Percentiles rank a stretch among this genome's conserved stretches.
Conservation (phyloP, 2,329 filamentous ascomycete species). For the Mollisiaceae sp. region DNA sequence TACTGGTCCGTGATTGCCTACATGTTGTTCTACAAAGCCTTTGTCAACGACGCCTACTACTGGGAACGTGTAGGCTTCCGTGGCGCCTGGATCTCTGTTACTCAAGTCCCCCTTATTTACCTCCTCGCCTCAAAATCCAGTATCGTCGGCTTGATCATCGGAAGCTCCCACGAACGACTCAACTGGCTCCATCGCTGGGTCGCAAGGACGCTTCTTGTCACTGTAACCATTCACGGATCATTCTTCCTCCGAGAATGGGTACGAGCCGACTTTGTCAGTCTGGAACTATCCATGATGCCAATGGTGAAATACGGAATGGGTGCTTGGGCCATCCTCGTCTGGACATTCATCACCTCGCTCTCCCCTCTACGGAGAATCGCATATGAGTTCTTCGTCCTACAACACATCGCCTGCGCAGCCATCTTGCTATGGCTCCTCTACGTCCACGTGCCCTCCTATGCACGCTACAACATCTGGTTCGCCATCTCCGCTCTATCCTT, state of each 20-base stretch:
- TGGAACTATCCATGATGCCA: slow-evolving; percentile 64
- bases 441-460: slow-evolving; percentile 63
- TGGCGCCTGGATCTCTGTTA: slow-evolving; percentile 69
- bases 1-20: slow-evolving; percentile 66
- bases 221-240: slow-evolving; percentile 71
- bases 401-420: slow-evolving; percentile 67
- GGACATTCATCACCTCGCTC: slow-evolving; percentile 68
- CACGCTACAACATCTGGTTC: slow-evolving; percentile 69
- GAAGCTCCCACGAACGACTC: slow-evolving; percentile 69
- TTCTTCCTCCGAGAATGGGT: slow-evolving; percentile 72
- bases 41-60: slow-evolving; percentile 59
- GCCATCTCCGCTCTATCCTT: slow-evolving; percentile 65
- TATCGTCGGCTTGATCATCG: slow-evolving; percentile 63
- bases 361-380: slow-evolving; percentile 67
- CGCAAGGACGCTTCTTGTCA: slow-evolving; percentile 70
- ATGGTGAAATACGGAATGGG: slow-evolving; percentile 71
- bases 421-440: slow-evolving; percentile 68
- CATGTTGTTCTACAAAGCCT: slow-evolving; percentile 57
- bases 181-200: slow-evolving; percentile 79
- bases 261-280: slow-evolving; percentile 60
- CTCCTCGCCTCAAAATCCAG: slow-evolving; percentile 65
- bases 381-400: slow-evolving; percentile 73
- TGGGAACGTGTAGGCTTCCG: slow-evolving; percentile 71
- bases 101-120: slow-evolving; percentile 68
- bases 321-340: slow-evolving; percentile 68